These are phyloP conservation scores for Amoeboradix gromovi DNA, from an alignment of 371 early-diverging fungal genomes.

Conservation along the genomic window DNA sequence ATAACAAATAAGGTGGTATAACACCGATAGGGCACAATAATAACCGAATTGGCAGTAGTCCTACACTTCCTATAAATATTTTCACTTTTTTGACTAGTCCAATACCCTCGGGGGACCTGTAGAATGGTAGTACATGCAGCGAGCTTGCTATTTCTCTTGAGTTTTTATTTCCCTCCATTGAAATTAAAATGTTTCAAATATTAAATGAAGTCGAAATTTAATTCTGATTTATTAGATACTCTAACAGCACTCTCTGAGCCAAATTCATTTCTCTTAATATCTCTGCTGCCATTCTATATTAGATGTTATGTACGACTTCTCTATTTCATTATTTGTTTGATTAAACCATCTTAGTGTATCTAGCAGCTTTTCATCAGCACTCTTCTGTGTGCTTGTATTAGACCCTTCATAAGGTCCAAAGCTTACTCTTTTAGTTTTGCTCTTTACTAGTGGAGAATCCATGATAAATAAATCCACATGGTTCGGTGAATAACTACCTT, in stretches of 20 bases:
- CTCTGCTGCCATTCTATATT: background rate
- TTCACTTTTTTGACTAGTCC: background rate
- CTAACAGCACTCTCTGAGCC: background rate
- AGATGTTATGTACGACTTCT: background rate
- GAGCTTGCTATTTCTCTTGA: background rate
- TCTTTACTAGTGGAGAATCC: background rate
- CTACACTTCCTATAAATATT: background rate
- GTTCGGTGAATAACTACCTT: background rate
- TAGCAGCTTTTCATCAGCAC: background rate
- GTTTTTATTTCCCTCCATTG: background rate
- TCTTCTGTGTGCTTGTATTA: background rate
- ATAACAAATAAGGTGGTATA: background rate
- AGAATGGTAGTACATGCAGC: background rate
- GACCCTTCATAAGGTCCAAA: background rate
- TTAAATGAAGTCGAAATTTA: background rate
- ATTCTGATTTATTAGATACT: background rate
- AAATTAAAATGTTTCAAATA: background rate
- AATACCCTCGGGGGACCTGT: background rate
- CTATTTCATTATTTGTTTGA: background rate
- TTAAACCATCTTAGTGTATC: background rate
- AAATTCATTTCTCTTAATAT: background rate
- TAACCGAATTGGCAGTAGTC: background rate
- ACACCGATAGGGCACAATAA: background rate
- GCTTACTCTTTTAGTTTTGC: background rate
- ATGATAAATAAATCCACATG: background rate